Evolutionary conservation across 1,139 yeast genomes (phyloP).

Genomic region (Hansenula sp.): DNA sequence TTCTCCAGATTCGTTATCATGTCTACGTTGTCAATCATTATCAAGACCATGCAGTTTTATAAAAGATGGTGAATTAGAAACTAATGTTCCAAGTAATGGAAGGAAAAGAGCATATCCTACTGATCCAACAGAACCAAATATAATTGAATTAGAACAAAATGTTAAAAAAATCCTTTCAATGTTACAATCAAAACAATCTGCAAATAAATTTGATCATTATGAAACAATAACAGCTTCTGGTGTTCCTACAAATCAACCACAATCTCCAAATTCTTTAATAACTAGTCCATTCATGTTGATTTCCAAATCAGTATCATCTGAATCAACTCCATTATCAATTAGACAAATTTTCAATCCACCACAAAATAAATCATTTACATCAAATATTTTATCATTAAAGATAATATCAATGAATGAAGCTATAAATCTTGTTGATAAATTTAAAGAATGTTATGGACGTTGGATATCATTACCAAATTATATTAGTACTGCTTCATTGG

Average conservation of each 20-base stretch:
- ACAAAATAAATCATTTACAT: conserved; percentile 14
- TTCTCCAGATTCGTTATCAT: conserved; percentile 21
- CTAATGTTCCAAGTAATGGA: conserved; percentile 1
- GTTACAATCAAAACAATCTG: neutral
- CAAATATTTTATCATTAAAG: conserved; percentile 27
- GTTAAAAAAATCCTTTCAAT: conserved; percentile 1
- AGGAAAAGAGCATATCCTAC: conserved; percentile 3
- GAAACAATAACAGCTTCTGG: neutral
- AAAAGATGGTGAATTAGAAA: conserved; percentile 11
- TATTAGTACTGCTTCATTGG: conserved; percentile 39
- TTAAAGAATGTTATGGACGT: conserved; percentile 59
- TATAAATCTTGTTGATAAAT: conserved; percentile 43
- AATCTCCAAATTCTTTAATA: too few species aligned
- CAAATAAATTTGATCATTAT: neutral
- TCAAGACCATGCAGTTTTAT: conserved; percentile 25
- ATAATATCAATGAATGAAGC: conserved; percentile 44
- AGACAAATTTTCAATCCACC: conserved; percentile 18
- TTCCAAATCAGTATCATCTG: conserved; percentile 13
- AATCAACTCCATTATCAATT: conserved; percentile 19
- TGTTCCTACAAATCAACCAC: too few species aligned
- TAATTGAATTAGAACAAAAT: neutral
- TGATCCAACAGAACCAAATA: neutral
- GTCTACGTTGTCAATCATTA: conserved; percentile 25
- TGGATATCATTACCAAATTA: conserved; percentile 74
- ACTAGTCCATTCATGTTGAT: conserved; percentile 4